Evolutionary conservation across 2,329 filamentous ascomycete genomes (phyloP).

Genomic region (Pseudogymnoascus sp.): DNA sequence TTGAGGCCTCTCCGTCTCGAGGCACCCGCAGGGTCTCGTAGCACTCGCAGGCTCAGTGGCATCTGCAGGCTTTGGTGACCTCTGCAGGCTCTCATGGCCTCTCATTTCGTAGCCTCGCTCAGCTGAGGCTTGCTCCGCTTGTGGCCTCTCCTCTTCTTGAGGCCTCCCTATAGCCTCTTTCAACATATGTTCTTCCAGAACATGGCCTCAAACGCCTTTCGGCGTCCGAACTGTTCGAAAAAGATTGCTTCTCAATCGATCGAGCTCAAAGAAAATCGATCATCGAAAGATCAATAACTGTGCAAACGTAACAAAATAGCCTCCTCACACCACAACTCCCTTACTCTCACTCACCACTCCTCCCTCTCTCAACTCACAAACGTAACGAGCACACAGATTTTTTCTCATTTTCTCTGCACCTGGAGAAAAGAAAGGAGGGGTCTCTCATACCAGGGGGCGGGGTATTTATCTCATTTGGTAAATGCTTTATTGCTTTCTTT

Average conservation of each 20-base stretch:
- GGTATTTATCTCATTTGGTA: not conserved
- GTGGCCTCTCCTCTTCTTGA: not conserved
- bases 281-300: not conserved
- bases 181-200: not conserved
- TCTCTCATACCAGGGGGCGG: not conserved
- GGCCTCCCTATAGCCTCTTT: not conserved
- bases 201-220: not conserved
- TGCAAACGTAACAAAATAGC: not conserved
- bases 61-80: too few species aligned
- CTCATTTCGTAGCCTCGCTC: not conserved
- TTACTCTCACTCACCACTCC: not conserved
- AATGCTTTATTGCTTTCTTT: not conserved
- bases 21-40: too few species aligned
- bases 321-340: not conserved
- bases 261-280: not conserved
- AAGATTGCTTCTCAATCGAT: not conserved
- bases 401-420: conserved; percentile 3
- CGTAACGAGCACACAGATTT: not conserved
- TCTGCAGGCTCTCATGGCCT: not conserved
- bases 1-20: too few species aligned
- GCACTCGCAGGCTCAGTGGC: too few species aligned
- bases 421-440: not conserved
- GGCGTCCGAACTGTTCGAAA: not conserved
- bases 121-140: not conserved
- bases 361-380: not conserved